Evolutionary conservation across 345 rosid genomes (phyloP).

Genomic region (Litchi chinensis): DNA sequence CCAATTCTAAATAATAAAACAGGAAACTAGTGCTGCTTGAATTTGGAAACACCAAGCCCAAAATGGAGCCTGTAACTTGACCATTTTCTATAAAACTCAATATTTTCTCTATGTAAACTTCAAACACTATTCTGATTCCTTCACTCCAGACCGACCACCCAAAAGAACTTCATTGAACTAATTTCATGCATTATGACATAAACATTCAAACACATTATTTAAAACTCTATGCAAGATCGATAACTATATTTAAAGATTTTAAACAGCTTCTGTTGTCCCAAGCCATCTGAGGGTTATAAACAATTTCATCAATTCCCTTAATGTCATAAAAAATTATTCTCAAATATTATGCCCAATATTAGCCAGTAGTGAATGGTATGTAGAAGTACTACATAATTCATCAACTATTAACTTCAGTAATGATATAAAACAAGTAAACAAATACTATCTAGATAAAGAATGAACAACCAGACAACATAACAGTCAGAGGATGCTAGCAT

Average conservation of each 20-base stretch:
- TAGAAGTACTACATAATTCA: not conserved
- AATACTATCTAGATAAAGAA: not conserved
- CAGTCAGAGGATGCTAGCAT: constrained; percentile 3
- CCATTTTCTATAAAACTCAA: not conserved
- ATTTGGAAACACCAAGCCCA: not conserved
- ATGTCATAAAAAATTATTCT: not conserved
- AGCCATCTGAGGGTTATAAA: not conserved
- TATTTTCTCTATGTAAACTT: not conserved
- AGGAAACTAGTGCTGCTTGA: not conserved
- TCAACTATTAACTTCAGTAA: not conserved
- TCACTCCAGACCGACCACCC: too few species aligned
- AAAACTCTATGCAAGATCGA: not conserved
- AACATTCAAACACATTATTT: not conserved
- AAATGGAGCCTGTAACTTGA: not conserved
- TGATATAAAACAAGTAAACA: not conserved
- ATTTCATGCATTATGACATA: not conserved
- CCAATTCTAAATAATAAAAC: not conserved
- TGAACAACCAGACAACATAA: not conserved
- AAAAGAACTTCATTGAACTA: too few species aligned
- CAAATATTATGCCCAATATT: not conserved
- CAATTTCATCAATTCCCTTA: not conserved
- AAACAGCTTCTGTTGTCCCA: not conserved
- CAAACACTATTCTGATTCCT: not conserved
- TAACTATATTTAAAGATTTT: not conserved
- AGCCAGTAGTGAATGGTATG: not conserved